These are phyloP conservation scores for Trichosporon sp. DNA, from an alignment of 1,284 basidiomycete species.

Conservation along the genomic window DNA sequence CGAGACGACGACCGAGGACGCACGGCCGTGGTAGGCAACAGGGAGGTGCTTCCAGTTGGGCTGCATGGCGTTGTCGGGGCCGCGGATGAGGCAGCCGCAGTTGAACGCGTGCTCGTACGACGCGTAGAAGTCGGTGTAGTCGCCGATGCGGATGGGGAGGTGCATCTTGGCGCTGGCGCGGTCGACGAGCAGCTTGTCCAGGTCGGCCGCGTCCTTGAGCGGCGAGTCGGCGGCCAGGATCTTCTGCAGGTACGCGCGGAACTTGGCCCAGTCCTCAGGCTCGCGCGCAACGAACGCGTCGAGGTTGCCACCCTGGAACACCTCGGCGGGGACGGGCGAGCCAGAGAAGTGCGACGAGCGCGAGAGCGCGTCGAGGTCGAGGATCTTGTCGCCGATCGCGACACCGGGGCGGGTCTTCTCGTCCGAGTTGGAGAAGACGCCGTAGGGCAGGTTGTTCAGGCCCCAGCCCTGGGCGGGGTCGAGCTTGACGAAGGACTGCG, in stretches of 20 bases:
- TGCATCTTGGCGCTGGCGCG: conserved; percentile 14
- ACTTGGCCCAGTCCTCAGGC: conserved; percentile 16
- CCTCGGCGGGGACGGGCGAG: conserved; percentile 12
- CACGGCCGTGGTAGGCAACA: conserved; percentile 29
- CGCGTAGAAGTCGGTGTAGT: conserved; percentile 27
- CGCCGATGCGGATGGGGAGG: conserved; percentile 19
- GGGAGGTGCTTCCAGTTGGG: conserved; percentile 29
- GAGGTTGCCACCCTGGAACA: conserved; percentile 19
- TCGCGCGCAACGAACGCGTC: conserved; percentile 13
- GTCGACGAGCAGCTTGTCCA: conserved; percentile 10
- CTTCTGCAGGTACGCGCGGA: conserved; percentile 16
- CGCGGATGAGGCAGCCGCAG: conserved; percentile 25
- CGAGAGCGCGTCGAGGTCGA: conserved; percentile 19
- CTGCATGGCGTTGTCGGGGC: conserved; percentile 22
- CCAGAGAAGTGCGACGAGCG: conserved; percentile 5
- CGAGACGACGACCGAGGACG: conserved; percentile 20
- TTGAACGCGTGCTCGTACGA: conserved; percentile 27
- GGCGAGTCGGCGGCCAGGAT: conserved; percentile 14
- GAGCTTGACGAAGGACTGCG: conserved; percentile 12
- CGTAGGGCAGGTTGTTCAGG: conserved; percentile 19
- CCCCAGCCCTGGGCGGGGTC: neutral
- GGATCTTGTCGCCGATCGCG: conserved; percentile 21
- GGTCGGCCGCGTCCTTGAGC: conserved; percentile 7
- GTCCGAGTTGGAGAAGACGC: conserved; percentile 17
- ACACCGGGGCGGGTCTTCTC: conserved; percentile 15